Evolutionary conservation across 1,284 basidiomycete genomes (phyloP), one percentile per base, ranked within the genome.

Genomic region (Neolentinus lepideus): DNA sequence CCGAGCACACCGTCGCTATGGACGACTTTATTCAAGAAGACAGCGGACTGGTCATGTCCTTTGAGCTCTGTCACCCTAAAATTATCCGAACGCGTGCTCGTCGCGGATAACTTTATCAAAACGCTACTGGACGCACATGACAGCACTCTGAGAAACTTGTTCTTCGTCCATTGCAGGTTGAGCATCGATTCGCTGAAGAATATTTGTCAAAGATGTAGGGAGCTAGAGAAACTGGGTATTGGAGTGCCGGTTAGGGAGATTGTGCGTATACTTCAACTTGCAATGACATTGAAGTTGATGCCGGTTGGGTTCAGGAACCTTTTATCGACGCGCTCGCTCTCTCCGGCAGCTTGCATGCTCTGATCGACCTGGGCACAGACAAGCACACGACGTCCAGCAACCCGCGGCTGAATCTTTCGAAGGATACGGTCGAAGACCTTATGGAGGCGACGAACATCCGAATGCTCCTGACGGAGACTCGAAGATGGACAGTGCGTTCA

Each of bases 401-500:
- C 10, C 66, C 71, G n/a, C 72, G 71, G 35, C 63, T 68, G 26
- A 67, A 68, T 9, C 67, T 85, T 27, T 72, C 65, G 38, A 70
- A 68, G 29, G 71, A 75, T 14, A 72, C 74, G 51, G 75, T 78
- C 6, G 66, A 66, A 14, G 56, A 64, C 27, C 63, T 85, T 56
- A 78, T 84, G 72, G 60, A 62, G 22, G 57, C 75, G 14, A 70
- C 67, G 11, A 71, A 59, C 29, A 65, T 85, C 55, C 65, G 66
- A 52, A 78, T 69, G 56, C 70, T 88, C 38, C 66, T 84, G 29
- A 79, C 76, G 26, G 78, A 77, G 57, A 75, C 73, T 45, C 72
- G 83, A 36, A 64, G 79, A 9, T 88, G 84, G 84, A 80, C 71
- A 61, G 86, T 85, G 61, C 53, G 69, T 64, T 22, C 22, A 31